These are phyloP conservation scores for Sordaria brevicollis DNA, from an alignment of 495 filamentous ascomycete species.

Conservation along the genomic window DNA sequence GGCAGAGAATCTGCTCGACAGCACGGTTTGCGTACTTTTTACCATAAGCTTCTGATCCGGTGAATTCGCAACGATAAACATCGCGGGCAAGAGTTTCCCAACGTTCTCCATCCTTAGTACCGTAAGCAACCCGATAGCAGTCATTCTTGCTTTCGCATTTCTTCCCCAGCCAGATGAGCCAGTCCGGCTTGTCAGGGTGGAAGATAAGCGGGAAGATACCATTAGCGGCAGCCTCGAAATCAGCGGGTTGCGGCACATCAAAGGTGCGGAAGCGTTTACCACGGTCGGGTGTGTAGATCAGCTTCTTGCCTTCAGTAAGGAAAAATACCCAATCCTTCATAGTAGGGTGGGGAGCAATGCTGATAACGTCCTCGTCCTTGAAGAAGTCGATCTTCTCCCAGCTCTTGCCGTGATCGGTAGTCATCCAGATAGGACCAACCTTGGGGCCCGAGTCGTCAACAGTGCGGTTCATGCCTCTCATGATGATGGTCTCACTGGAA, in stretches of 20 bases:
- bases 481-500: constrained; percentile 74
- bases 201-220: constrained; percentile 48
- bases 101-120: constrained; percentile 60
- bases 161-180: constrained; percentile 82
- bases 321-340: constrained; percentile 80
- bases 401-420: constrained; percentile 74
- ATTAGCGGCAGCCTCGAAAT: constrained; percentile 13
- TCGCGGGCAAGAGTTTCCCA: constrained; percentile 62
- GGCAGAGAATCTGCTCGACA: constrained; percentile 69
- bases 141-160: constrained; percentile 37
- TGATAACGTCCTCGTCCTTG: constrained; percentile 50
- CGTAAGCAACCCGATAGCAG: constrained; percentile 63
- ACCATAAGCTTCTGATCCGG: constrained; percentile 45
- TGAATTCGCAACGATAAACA: constrained; percentile 74
- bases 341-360: constrained; percentile 64
- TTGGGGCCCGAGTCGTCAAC: constrained; percentile 21
- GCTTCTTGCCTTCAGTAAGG: constrained; percentile 54
- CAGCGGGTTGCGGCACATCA: constrained; percentile 41
- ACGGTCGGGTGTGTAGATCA: constrained; percentile 70
- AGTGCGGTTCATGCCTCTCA: constrained; percentile 43
- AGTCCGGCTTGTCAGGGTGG: constrained; percentile 71
- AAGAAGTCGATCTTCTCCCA: constrained; percentile 53
- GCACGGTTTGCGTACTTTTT: constrained; percentile 50
- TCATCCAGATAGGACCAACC: constrained; percentile 50
- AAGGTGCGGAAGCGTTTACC: constrained; percentile 59